Evolutionary conservation across 1,284 basidiomycete genomes (phyloP), one percentile per base, ranked within the genome.

Genomic region (Hemileia vastatrix): DNA sequence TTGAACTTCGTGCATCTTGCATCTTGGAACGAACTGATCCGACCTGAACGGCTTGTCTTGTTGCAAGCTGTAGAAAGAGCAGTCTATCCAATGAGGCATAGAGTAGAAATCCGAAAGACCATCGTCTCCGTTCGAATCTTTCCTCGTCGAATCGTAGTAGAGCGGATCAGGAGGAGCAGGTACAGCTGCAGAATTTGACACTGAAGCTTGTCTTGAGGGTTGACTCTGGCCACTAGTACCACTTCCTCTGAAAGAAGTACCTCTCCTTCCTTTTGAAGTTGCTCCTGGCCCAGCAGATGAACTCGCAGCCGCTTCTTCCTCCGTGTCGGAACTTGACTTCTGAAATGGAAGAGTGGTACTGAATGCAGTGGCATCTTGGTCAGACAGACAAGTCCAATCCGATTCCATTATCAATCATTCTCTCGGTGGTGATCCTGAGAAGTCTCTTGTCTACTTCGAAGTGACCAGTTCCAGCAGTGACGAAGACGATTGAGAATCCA

Each of bases 321-420:
- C 21, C 33, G 13, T 45, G n/a, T 61, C 65, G 2, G 65, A 60
- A 71, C 71, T 52, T 73, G 64, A 44, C 47, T 33, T 67, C 67
- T 18, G 62, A 64, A 45, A 71, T 67, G 65, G 57, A 78, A 78
- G 27, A 78, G 69, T 2, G 77, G 77, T 18, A 77, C 91, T 67
- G 87, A 86, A 72, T 97, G 93, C 31, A 98, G 78, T 1, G 95
- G 95, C 66, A 88, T 88, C 76, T 96, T 96, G 40, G 89, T 86
- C 44, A 98, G 81, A 49, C 87, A 88, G 54, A 99, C 85, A 21
- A 82, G 71, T 97, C 90, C 4, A 96, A 78, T 0, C 86, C 85
- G 66, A 94, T 86, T 0, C 95, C 95, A 75, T 94, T 91, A 71
- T 95, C 92, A 44, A 95, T 83, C 82, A 97, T 85, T n/a, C 95